A percentile compares a stretch with the other conserved stretches of the same genome.
These are phyloP conservation scores for Paraphaeosphaeria sporulosa DNA, from an alignment of 2,329 filamentous ascomycete species.

Conservation along the genomic window DNA sequence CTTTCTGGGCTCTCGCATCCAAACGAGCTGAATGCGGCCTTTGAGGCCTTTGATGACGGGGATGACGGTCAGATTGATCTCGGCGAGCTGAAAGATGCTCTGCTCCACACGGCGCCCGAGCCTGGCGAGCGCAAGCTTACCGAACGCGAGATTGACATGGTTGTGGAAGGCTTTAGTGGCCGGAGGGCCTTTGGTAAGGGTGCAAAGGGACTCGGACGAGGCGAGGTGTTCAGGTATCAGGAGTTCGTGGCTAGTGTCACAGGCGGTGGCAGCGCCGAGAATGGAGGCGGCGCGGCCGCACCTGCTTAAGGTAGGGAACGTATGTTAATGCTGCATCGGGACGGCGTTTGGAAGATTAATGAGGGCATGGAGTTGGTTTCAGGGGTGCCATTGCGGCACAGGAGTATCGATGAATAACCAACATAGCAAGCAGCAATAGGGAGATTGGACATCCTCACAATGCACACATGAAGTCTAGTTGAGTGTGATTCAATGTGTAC, in stretches of 20 bases:
- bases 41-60: constrained; percentile 94
- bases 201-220: constrained; percentile 60
- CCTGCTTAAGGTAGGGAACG: constrained; percentile 16
- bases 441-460: background rate
- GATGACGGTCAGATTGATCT: constrained; percentile 93
- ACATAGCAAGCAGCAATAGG: background rate
- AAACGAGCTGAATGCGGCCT: constrained; percentile 84
- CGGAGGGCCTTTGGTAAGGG: constrained; percentile 80
- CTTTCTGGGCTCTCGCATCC: constrained; percentile 78
- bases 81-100: constrained; percentile 78
- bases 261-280: constrained; percentile 45
- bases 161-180: constrained; percentile 86
- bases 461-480: background rate
- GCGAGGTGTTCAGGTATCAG: constrained; percentile 91
- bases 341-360: constrained; percentile 2
- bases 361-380: background rate
- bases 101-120: constrained; percentile 83
- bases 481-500: no score
- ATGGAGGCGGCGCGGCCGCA: constrained; percentile 24
- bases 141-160: constrained; percentile 76
- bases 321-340: background rate
- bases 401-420: background rate
- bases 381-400: no score
- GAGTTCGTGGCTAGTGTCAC: constrained; percentile 76
- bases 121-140: constrained; percentile 43